phyloP scores from a whole-genome alignment of 441 rosid species.

The Bruguiera hainesii region DNA sequence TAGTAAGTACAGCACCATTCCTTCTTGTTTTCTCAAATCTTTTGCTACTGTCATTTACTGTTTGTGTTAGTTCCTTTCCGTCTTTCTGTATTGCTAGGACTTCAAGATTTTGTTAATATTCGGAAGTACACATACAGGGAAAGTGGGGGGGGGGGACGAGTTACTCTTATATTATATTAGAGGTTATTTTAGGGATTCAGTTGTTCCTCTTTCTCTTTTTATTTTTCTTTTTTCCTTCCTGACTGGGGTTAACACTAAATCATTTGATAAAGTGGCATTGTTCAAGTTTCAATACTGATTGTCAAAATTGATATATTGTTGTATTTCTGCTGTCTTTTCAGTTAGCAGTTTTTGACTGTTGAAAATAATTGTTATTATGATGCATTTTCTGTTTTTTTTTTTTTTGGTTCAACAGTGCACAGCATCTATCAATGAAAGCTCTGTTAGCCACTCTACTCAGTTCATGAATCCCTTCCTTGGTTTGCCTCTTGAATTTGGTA shows the following conservation, averaged over 20 bases:
- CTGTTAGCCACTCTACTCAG: conserved; percentile 75
- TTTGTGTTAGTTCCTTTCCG: background rate
- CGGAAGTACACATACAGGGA: too few species aligned
- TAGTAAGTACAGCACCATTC: conserved; percentile 47
- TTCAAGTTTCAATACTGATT: too few species aligned
- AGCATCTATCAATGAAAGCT: conserved; percentile 69
- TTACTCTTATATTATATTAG: background rate
- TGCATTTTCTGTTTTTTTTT: conserved; percentile 8
- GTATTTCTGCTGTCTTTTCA: background rate
- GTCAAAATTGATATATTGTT: too few species aligned
- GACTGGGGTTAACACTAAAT: background rate
- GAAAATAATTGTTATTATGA: background rate
- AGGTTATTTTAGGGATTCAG: background rate
- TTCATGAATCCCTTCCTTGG: conserved; percentile 87
- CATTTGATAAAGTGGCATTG: background rate
- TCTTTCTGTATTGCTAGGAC: background rate
- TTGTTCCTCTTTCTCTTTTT: background rate
- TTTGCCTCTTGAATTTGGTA: conserved; percentile 86
- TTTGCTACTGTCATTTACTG: conserved; percentile 8
- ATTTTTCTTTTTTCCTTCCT: too few species aligned
- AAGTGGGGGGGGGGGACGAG: background rate
- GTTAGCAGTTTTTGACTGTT: background rate
- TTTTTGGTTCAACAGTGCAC: conserved; percentile 37
- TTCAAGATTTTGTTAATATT: background rate
- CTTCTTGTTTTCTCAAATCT: conserved; percentile 15